Conservation (phyloP, 139 green algal genomes). For the Tetradesmus obliquus region DNA sequence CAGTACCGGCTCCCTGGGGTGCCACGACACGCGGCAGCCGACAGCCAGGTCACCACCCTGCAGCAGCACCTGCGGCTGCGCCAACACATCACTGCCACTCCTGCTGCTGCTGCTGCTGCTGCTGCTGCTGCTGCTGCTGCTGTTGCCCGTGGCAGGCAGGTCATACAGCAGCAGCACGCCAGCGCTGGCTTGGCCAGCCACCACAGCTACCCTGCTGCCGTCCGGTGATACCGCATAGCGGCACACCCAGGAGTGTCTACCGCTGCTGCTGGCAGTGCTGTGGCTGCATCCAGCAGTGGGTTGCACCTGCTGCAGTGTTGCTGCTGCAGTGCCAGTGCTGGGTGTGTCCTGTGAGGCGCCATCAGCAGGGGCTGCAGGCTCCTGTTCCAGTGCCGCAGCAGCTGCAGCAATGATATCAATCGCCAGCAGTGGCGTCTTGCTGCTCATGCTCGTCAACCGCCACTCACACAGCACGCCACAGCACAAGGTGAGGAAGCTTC, state of each 20-base stretch:
- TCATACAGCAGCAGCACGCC: constrained; percentile 24
- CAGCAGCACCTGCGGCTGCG: not conserved
- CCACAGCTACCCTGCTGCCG: not conserved
- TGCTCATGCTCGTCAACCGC: not conserved
- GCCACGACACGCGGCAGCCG: constrained; percentile 7
- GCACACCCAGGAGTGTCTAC: not conserved
- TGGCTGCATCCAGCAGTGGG: not conserved
- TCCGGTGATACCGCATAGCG: not conserved
- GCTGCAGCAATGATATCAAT: constrained; percentile 27
- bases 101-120: not conserved
- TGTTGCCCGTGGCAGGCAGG: not conserved
- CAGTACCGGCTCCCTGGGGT: not conserved
- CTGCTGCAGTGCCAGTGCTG: not conserved
- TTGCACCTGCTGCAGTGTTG: not conserved
- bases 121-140: not conserved
- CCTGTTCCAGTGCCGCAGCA: not conserved
- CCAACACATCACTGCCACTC: not conserved
- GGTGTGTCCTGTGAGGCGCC: not conserved
- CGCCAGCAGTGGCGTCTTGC: not conserved
- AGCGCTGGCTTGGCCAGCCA: not conserved
- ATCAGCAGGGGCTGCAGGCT: not conserved
- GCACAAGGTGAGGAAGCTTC: constrained; percentile 15
- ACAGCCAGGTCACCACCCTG: not conserved
- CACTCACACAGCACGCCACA: constrained; percentile 29
- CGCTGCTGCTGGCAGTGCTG: not conserved